Conservation (phyloP, 2,329 filamentous ascomycete genomes). For the Colletotrichum australisinense region DNA sequence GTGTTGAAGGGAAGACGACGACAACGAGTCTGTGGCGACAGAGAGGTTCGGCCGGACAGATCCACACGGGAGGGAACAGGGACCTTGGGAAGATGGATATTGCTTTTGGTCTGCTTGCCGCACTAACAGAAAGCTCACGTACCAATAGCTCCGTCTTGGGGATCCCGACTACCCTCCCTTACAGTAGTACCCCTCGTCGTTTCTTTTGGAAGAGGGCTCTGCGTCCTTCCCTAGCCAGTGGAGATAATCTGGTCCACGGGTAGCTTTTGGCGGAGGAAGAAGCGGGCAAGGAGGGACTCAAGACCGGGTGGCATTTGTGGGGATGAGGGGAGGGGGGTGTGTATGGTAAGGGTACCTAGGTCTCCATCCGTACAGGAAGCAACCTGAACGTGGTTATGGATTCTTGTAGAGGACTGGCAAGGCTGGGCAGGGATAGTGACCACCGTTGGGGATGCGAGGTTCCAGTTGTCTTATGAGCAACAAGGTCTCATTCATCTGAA, state of each 20-base stretch:
- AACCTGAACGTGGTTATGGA: background rate
- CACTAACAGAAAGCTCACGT: constrained; percentile 36
- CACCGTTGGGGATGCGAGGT: constrained; percentile 37
- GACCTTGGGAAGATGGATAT: constrained; percentile 31
- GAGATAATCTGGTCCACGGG: constrained; percentile 19
- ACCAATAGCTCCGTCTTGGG: constrained; percentile 36
- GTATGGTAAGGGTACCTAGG: background rate
- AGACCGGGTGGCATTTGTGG: constrained; percentile 36
- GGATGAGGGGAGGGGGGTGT: constrained; percentile 20
- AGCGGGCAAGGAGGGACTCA: constrained; percentile 18
- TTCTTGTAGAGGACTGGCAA: constrained; percentile 4
- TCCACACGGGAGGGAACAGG: constrained; percentile 34
- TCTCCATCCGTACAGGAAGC: background rate
- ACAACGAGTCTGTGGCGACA: constrained; percentile 32
- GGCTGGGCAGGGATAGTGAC: constrained; percentile 30
- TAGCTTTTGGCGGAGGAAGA: constrained; percentile 33
- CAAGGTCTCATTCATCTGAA: constrained; percentile 36
- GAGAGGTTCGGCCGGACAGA: constrained; percentile 23
- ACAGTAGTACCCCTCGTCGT: constrained; percentile 36
- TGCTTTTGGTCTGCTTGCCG: constrained; percentile 37
- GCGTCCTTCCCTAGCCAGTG: constrained; percentile 27
- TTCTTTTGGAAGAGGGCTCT: constrained; percentile 36
- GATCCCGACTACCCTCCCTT: constrained; percentile 36
- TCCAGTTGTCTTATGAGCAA: constrained; percentile 37
- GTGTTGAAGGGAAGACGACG: constrained; percentile 17